Evolutionary conservation across 2,329 filamentous ascomycete species (phyloP).

Genomic region (Aspergillus quadricinctus): DNA sequence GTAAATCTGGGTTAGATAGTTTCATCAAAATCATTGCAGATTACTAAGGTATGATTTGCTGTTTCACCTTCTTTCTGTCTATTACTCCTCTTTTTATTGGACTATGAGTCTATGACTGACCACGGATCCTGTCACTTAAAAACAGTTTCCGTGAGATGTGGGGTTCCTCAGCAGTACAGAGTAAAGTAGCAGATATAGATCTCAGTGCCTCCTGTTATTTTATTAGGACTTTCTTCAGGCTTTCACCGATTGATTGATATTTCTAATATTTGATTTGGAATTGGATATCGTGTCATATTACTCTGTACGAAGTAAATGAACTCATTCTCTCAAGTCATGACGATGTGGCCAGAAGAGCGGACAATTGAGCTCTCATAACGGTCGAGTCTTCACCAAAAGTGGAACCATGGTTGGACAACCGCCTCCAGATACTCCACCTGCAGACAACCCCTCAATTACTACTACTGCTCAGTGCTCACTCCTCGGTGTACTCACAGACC

Average conservation of each 20-base stretch:
- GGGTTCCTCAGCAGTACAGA: background rate
- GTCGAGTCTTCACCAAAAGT: conserved; percentile 15
- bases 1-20: background rate
- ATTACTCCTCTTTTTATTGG: background rate
- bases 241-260: background rate
- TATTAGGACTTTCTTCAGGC: background rate
- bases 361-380: conserved; percentile 11
- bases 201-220: background rate
- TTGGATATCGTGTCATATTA: background rate
- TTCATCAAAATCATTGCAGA: background rate
- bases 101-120: background rate
- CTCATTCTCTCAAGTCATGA: background rate
- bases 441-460: conserved; percentile 15
- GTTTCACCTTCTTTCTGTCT: background rate
- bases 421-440: conserved; percentile 10
- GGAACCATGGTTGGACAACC: conserved; percentile 13
- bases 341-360: conserved; percentile 2
- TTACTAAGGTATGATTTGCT: background rate
- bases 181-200: background rate
- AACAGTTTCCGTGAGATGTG: background rate
- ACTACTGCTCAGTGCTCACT: background rate
- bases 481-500: background rate
- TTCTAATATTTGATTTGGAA: too few relatives aligned
- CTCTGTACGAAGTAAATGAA: background rate
- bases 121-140: background rate